Conservation (phyloP, 805 yeast genomes). For the Saturnispora silvae region DNA sequence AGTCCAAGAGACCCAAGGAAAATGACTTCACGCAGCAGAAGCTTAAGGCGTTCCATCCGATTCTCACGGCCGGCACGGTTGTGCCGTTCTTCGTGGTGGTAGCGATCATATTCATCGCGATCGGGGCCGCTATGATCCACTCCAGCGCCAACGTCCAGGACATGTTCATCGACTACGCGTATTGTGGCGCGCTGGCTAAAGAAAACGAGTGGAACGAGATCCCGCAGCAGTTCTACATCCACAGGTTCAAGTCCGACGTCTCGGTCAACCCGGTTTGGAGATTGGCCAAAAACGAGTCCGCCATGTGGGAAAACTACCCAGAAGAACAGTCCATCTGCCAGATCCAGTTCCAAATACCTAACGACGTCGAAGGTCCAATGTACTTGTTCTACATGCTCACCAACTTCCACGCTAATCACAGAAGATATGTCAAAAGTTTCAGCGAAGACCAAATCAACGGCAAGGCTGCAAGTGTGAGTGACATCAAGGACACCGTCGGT, state of each 20-base stretch:
- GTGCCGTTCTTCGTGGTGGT: slow-evolving; percentile 68
- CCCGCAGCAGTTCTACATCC: slow-evolving; percentile 46
- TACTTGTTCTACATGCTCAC: slow-evolving; percentile 75
- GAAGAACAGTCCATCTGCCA: slow-evolving; percentile 48
- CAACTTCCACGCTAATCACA: slow-evolving; percentile 86
- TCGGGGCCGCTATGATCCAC: slow-evolving; percentile 76
- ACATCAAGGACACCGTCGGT: slow-evolving; percentile 41
- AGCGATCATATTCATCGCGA: slow-evolving; percentile 78
- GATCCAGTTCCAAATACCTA: slow-evolving; percentile 66
- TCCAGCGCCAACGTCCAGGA: slow-evolving; percentile 72
- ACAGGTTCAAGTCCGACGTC: slow-evolving; percentile 42
- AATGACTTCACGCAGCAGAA: slow-evolving; percentile 48
- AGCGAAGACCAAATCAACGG: slow-evolving; percentile 80
- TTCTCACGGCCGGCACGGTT: slow-evolving; percentile 84
- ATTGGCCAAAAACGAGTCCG: slow-evolving; percentile 31
- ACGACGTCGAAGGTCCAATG: slow-evolving; percentile 60
- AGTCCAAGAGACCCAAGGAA: slow-evolving; percentile 55
- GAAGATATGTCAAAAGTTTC: slow-evolving; percentile 82
- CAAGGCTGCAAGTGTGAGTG: slow-evolving; percentile 41
- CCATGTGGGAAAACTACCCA: slow-evolving; percentile 31
- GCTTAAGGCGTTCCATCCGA: slow-evolving; percentile 55
- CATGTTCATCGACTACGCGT: slow-evolving; percentile 63
- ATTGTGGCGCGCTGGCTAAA: slow-evolving; percentile 46
- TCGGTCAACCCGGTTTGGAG: slow-evolving; percentile 56
- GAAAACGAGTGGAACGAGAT: slow-evolving; percentile 37